Percentiles rank a stretch among this genome's conserved stretches.
Conservation (phyloP, 805 yeast species). For the Yamadazyma tumulicola region DNA sequence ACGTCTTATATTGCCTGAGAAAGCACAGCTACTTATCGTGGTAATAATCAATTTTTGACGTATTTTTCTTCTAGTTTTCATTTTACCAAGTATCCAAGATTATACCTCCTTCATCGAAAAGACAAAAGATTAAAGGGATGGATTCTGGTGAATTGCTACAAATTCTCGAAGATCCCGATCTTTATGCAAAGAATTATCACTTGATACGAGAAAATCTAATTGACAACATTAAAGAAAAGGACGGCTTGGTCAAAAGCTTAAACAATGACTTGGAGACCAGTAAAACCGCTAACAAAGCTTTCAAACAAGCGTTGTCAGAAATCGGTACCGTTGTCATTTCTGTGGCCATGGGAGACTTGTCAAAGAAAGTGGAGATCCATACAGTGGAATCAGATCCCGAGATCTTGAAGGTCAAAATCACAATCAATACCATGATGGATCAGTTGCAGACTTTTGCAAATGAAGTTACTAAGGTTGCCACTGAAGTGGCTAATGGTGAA, state of each 20-base stretch:
- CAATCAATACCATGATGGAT: constrained; percentile 87
- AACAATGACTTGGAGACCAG: constrained; percentile 32
- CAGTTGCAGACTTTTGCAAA: constrained; percentile 77
- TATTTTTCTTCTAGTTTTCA: too few species aligned
- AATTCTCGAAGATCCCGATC: constrained; percentile 38
- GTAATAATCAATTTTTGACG: too few species aligned
- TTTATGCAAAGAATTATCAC: constrained; percentile 24
- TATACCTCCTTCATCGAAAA: constrained; percentile 16
- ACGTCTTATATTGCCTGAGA: too few species aligned
- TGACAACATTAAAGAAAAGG: constrained; percentile 28
- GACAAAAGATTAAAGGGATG: constrained; percentile 19
- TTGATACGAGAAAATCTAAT: constrained; percentile 29
- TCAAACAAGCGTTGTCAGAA: constrained; percentile 67
- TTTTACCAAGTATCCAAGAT: constrained; percentile 17
- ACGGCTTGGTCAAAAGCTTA: constrained; percentile 22
- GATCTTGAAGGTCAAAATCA: constrained; percentile 71
- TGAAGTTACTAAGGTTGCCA: constrained; percentile 82
- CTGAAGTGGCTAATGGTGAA: constrained; percentile 87
- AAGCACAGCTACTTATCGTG: too few species aligned
- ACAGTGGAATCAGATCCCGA: constrained; percentile 74
- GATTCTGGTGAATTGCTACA: constrained; percentile 30
- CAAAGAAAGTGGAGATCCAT: constrained; percentile 75
- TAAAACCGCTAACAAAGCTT: constrained; percentile 62
- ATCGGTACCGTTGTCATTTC: constrained; percentile 85
- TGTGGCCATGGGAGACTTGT: constrained; percentile 84